phyloP scores from a whole-genome alignment of 2,329 filamentous ascomycete species.

The Colletotrichum godetiae region DNA sequence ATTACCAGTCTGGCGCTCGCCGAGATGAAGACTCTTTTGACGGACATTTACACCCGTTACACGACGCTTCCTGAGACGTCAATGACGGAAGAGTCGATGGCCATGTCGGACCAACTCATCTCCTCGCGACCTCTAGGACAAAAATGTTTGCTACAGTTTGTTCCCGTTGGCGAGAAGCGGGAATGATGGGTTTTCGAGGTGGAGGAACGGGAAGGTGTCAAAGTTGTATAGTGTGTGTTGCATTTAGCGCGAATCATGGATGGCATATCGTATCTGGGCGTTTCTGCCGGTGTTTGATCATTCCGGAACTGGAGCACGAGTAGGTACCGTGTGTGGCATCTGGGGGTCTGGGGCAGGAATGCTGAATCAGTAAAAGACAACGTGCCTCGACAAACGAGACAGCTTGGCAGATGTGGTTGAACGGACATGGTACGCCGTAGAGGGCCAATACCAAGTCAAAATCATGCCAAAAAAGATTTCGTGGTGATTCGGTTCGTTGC shows the following conservation, averaged over 20 bases:
- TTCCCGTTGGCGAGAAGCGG: conserved; percentile 42
- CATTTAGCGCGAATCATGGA: not conserved
- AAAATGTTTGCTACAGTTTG: conserved; percentile 66
- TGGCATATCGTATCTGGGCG: not conserved
- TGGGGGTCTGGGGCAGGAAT: not conserved
- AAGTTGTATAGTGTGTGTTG: not conserved
- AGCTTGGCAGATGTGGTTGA: not conserved
- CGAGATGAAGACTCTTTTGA: conserved; percentile 75
- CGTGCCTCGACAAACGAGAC: not conserved
- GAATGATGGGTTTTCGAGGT: not conserved
- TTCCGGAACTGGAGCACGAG: too few species aligned
- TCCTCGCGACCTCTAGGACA: conserved; percentile 72
- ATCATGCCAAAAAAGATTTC: not conserved
- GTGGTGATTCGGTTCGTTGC: not conserved
- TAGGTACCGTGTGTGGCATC: not conserved
- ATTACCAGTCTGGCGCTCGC: conserved; percentile 62
- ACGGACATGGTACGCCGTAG: not conserved
- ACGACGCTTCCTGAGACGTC: conserved; percentile 64
- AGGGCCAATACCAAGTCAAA: not conserved
- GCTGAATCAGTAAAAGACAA: not conserved
- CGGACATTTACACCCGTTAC: conserved; percentile 71
- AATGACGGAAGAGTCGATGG: conserved; percentile 69
- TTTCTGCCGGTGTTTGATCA: not conserved
- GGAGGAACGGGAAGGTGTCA: not conserved
- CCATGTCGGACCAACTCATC: conserved; percentile 75